Evolutionary conservation across 306 rosid genomes (phyloP), one percentile per base, ranked within the genome.

Genomic region (Cucumis melo): DNA sequence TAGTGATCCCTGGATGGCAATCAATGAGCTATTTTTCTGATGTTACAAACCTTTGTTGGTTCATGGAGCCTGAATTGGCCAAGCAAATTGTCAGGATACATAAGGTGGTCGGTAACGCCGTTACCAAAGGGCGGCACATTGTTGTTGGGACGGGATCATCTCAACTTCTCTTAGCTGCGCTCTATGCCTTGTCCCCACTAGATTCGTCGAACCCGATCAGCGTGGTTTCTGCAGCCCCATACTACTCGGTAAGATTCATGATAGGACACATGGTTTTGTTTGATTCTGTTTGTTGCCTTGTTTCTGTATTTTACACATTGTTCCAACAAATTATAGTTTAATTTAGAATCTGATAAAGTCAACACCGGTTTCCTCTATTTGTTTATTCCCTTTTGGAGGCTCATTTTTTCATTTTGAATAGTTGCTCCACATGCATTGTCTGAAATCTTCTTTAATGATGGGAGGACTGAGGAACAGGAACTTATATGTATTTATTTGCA

Each of bases 81-180:
- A 83, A 71, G 54, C 90, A 93, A 80, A 84, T 93, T 17, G 82
- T 86, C 62, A 81, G 98, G 73, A 67, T 93, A 70, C 98, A 93
- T 78, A 81, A 62, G 4, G 90, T 86, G 42, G 97, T 90, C 1
- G 97, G 93, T 0, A 94, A 94, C 73, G 99, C 99, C 0, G 85
- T 80, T 3, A 91, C 97, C 2, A 83, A 90, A 27, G 92, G 87
- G 10, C 89, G 89, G 8, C 86, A 90, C 50, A 58, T 92, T 75
- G 93, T 94, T 27, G 96, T 94, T 17, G 99, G 99, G 17, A 94
- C 97, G 3, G 99, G 99, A 66, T 94, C 99, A 15, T 92, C 98
- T 24, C 99, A 94, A 87, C 91, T 94, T 23, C 79, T 76, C 71
- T 82, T 88, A n/a, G 98, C 98, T 44, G 96, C 96, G 24, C 84